phyloP scores from a whole-genome alignment of 2,329 filamentous ascomycete species.

The Colletotrichum costaricense region DNA sequence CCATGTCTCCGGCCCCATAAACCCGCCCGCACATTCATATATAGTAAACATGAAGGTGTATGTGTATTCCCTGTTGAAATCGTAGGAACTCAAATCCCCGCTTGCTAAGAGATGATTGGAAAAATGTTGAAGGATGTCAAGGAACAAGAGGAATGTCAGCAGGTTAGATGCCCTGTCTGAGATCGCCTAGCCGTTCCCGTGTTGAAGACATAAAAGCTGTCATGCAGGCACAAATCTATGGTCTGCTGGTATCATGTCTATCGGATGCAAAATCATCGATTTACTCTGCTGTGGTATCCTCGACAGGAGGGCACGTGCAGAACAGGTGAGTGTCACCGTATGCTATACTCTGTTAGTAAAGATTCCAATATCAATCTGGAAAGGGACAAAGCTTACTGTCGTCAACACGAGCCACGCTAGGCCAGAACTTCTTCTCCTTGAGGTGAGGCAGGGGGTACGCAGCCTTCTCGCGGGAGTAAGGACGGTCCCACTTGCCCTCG shows the following conservation, averaged over 20 bases:
- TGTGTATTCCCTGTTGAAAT: slow-evolving; percentile 26
- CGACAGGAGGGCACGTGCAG: slow-evolving; percentile 91
- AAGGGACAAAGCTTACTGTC: slow-evolving; percentile 74
- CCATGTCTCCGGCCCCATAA: background rate
- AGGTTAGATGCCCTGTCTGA: slow-evolving; percentile 14
- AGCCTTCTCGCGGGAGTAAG: slow-evolving; percentile 83
- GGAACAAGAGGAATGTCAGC: background rate
- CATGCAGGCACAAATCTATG: slow-evolving; percentile 15
- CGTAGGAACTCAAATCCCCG: slow-evolving; percentile 25
- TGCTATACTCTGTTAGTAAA: slow-evolving; percentile 59
- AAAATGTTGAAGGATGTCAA: slow-evolving; percentile 16
- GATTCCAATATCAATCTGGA: background rate
- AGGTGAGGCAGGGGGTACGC: slow-evolving; percentile 88
- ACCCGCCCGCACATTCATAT: background rate
- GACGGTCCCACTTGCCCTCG: slow-evolving; percentile 78
- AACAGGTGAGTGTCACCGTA: slow-evolving; percentile 94
- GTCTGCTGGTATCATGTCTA: slow-evolving; percentile 22
- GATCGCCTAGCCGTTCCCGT: slow-evolving; percentile 24
- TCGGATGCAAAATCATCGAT: slow-evolving; percentile 20
- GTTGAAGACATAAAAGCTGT: background rate
- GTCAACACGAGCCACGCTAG: slow-evolving; percentile 85
- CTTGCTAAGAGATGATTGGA: slow-evolving; percentile 20
- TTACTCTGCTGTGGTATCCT: slow-evolving; percentile 61
- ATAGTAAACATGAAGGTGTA: background rate
- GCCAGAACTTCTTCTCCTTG: slow-evolving; percentile 98